Conservation (phyloP, 2,329 filamentous ascomycete genomes). For the Sporothrix brunneoviolacea region DNA sequence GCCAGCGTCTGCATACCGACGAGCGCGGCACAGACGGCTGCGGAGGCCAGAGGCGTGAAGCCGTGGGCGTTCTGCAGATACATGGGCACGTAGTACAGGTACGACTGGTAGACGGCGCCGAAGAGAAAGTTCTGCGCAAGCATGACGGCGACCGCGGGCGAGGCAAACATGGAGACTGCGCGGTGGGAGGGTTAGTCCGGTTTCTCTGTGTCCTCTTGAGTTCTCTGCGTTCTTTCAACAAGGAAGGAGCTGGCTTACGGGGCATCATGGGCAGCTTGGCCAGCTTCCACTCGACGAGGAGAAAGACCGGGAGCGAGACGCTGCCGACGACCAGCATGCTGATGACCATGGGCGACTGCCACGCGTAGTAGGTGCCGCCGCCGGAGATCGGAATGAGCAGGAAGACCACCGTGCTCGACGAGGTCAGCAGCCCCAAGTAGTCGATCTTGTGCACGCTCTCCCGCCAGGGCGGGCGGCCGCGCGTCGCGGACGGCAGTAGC, state of each 20-base stretch:
- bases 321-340: constrained; percentile 39
- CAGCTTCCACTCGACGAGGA: constrained; percentile 10
- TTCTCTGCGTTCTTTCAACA: not conserved
- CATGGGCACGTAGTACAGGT: constrained; percentile 15
- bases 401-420: constrained; percentile 49
- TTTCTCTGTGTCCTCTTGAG: not conserved
- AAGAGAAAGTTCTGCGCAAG: not conserved
- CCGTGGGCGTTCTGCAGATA: constrained; percentile 24
- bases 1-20: constrained; percentile 23
- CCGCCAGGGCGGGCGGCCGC: constrained; percentile 35
- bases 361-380: constrained; percentile 46
- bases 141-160: not conserved
- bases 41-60: constrained; percentile 24
- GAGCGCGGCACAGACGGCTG: constrained; percentile 24
- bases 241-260: not conserved
- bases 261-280: constrained; percentile 13
- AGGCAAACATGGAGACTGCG: not conserved
- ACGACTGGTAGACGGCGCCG: not conserved
- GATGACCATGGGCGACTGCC: constrained; percentile 51
- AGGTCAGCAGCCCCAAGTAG: constrained; percentile 48
- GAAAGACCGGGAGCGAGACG: not conserved
- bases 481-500: constrained; percentile 39
- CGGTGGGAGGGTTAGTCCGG: not conserved
- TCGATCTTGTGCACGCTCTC: constrained; percentile 51
- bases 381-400: constrained; percentile 60